These are phyloP conservation scores for Thielaviopsis punctulata DNA, from an alignment of 2,329 filamentous ascomycete species.

Conservation along the genomic window DNA sequence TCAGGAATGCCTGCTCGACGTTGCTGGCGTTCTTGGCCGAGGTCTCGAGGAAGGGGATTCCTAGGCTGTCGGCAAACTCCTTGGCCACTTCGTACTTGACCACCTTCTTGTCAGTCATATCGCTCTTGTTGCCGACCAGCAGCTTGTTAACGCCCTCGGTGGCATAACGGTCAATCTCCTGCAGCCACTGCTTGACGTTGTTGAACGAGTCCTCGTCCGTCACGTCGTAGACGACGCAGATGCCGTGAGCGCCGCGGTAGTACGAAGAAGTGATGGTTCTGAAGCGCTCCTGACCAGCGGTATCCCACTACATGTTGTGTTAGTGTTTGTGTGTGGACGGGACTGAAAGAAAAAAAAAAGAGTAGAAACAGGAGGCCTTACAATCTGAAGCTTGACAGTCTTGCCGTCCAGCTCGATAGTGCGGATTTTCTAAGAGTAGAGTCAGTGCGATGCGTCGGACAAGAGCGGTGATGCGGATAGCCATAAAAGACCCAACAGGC, in stretches of 20 bases:
- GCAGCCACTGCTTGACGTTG: slow-evolving; percentile 99
- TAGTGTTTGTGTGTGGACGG: background rate
- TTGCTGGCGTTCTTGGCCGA: slow-evolving; percentile 99
- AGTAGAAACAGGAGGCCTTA: slow-evolving; percentile 28
- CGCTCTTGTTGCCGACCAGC: slow-evolving; percentile 98
- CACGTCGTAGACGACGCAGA: slow-evolving; percentile 99
- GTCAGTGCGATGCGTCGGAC: slow-evolving; percentile 14
- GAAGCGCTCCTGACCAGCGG: slow-evolving; percentile 97
- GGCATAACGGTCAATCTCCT: slow-evolving; percentile 98
- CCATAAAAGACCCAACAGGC: background rate
- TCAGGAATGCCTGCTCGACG: slow-evolving; percentile 98
- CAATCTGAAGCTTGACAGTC: slow-evolving; percentile 98
- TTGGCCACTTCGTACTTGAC: slow-evolving; percentile 99
- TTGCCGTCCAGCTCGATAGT: slow-evolving; percentile 99
- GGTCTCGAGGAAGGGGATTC: slow-evolving; percentile 98
- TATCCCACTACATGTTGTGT: slow-evolving; percentile 63
- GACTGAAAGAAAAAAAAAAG: background rate
- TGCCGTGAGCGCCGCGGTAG: slow-evolving; percentile 96
- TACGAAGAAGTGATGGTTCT: slow-evolving; percentile 98
- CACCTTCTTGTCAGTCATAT: slow-evolving; percentile 99
- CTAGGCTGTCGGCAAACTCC: slow-evolving; percentile 98
- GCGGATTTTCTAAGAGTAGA: slow-evolving; percentile 69
- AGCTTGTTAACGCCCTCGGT: slow-evolving; percentile 99
- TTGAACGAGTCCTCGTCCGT: slow-evolving; percentile 99
- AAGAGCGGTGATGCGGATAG: background rate